phyloP scores from a whole-genome alignment of 73 alveolate genomes.

The Paramecium primaurelia region DNA sequence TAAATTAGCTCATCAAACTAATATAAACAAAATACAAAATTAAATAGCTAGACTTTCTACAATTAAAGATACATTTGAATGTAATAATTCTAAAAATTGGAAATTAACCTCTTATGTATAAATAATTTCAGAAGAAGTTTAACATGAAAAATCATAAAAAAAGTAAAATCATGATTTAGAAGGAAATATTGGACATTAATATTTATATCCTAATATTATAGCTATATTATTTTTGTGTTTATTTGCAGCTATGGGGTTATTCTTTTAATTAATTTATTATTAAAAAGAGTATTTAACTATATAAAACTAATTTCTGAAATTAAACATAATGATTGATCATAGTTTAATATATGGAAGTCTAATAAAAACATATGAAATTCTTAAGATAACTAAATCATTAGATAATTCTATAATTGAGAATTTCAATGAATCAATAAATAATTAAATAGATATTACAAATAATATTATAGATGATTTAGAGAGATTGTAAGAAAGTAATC shows the following conservation, averaged over 20 bases:
- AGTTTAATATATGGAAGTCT: neutral
- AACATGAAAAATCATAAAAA: neutral
- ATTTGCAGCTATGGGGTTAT: neutral
- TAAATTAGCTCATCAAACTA: neutral
- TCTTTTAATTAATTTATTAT: neutral
- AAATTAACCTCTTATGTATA: neutral
- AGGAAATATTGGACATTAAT: neutral
- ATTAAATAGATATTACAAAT: neutral
- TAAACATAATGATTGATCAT: neutral
- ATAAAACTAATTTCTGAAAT: neutral
- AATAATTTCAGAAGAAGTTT: neutral
- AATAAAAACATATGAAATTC: neutral
- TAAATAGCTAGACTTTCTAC: neutral
- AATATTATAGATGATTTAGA: neutral
- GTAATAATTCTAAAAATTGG: neutral
- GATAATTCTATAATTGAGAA: neutral
- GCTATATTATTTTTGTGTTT: neutral
- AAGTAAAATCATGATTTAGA: neutral
- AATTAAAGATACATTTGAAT: neutral
- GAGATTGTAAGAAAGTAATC: neutral
- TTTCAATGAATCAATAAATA: neutral
- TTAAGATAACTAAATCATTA: neutral
- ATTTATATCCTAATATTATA: neutral
- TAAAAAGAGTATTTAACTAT: neutral
- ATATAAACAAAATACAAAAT: neutral